Evolutionary conservation across 2,329 filamentous ascomycete species (phyloP).

Genomic region (Exutisphaerella laricina): DNA sequence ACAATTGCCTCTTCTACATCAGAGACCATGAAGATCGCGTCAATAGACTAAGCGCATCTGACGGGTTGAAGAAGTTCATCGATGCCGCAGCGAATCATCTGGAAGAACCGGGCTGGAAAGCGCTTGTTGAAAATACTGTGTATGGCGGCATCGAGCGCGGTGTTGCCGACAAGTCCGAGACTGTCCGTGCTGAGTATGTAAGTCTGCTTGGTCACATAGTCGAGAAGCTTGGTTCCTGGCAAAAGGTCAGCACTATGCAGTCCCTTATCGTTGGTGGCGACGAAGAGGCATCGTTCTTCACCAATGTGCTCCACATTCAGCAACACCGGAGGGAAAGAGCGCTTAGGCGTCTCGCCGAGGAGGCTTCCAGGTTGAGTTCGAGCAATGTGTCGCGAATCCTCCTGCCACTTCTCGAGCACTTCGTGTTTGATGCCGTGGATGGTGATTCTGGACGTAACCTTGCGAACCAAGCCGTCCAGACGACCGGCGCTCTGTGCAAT

Average conservation of each 20-base stretch:
- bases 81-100: constrained; percentile 50
- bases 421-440: constrained; percentile 76
- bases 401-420: constrained; percentile 87
- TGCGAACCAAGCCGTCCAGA: constrained; percentile 76
- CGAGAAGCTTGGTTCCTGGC: constrained; percentile 62
- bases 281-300: constrained; percentile 83
- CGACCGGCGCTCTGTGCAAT: constrained; percentile 67
- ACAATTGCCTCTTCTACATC: constrained; percentile 85
- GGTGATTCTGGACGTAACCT: constrained; percentile 75
- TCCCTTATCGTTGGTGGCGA: constrained; percentile 65
- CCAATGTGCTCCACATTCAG: constrained; percentile 85
- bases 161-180: constrained; percentile 66
- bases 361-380: constrained; percentile 63
- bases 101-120: constrained; percentile 45
- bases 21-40: constrained; percentile 82
- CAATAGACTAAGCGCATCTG: constrained; percentile 76
- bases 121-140: constrained; percentile 59
- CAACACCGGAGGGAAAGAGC: constrained; percentile 80
- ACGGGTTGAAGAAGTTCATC: constrained; percentile 72
- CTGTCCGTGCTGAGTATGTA: constrained; percentile 77
- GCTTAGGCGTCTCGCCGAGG: constrained; percentile 66
- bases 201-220: constrained; percentile 74
- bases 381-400: constrained; percentile 81
- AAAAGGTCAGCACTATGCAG: constrained; percentile 66
- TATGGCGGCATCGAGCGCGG: constrained; percentile 72